These are phyloP conservation scores for Monilinia fructigena DNA, from an alignment of 2,329 filamentous ascomycete genomes.

Conservation along the genomic window DNA sequence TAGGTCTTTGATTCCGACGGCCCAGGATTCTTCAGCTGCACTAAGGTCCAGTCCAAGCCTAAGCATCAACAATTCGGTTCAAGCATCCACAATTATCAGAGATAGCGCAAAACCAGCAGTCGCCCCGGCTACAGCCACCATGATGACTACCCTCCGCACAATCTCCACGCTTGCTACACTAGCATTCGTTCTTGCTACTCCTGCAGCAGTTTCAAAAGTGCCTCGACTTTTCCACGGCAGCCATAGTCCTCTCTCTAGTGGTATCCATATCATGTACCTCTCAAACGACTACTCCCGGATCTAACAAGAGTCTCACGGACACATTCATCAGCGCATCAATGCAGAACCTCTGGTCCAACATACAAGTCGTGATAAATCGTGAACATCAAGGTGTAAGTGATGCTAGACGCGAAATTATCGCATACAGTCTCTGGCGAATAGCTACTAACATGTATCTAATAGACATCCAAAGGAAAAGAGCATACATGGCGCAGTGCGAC, in stretches of 20 bases:
- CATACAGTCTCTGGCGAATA: neutral
- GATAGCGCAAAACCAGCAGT: neutral
- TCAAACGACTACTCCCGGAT: neutral
- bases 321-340: neutral
- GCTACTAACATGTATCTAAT: neutral
- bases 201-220: neutral
- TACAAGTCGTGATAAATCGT: neutral
- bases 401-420: too few species aligned
- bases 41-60: neutral
- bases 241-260: neutral
- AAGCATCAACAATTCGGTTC: neutral
- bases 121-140: too few species aligned
- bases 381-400: neutral
- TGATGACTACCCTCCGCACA: neutral
- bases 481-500: neutral
- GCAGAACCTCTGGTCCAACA: neutral
- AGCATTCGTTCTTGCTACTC: neutral
- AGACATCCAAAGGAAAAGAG: neutral
- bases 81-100: neutral
- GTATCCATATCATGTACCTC: neutral
- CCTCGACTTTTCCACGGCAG: neutral
- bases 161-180: neutral
- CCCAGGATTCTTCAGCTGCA: neutral
- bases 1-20: neutral
- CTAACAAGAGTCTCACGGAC: neutral